Evolutionary conservation across 148 eudicot species (phyloP).

Genomic region (Cornus suecica): DNA sequence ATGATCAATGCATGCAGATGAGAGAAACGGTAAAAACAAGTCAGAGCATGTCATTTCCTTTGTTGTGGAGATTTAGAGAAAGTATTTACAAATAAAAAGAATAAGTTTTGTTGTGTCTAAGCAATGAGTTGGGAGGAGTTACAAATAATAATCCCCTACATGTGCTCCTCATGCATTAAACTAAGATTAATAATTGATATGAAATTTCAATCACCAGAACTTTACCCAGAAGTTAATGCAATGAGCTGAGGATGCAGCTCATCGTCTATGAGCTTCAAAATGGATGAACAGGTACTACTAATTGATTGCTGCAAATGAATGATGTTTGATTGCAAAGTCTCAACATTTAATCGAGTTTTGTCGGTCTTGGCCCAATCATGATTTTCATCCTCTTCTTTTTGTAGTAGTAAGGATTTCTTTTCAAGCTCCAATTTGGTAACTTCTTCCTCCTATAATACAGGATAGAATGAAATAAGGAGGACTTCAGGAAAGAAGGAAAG

Average conservation of each 20-base stretch:
- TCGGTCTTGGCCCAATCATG: constrained; percentile 57
- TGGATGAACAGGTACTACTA: constrained; percentile 35
- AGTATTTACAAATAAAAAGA: constrained; percentile 4
- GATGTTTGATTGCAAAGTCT: constrained; percentile 56
- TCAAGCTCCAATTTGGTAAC: constrained; percentile 51
- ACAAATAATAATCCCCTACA: background rate
- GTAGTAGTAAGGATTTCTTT: constrained; percentile 47
- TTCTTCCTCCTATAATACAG: constrained; percentile 56
- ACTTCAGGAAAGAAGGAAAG: background rate
- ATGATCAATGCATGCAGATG: background rate
- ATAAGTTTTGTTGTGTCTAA: background rate
- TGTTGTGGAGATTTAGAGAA: background rate
- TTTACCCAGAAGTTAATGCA: constrained; percentile 64
- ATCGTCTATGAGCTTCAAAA: constrained; percentile 40
- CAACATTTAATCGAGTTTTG: constrained; percentile 43
- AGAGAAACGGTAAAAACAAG: background rate
- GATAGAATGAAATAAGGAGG: constrained; percentile 7
- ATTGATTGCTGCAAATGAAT: constrained; percentile 51
- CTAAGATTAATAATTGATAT: background rate
- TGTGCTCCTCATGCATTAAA: background rate
- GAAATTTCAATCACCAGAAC: background rate
- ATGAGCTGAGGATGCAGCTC: constrained; percentile 80
- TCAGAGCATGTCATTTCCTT: background rate
- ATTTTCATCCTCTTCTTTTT: constrained; percentile 50
- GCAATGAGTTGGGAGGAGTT: background rate